Evolutionary conservation across 306 rosid genomes (phyloP), one percentile per base, ranked within the genome.

Genomic region (Vigna radiata): DNA sequence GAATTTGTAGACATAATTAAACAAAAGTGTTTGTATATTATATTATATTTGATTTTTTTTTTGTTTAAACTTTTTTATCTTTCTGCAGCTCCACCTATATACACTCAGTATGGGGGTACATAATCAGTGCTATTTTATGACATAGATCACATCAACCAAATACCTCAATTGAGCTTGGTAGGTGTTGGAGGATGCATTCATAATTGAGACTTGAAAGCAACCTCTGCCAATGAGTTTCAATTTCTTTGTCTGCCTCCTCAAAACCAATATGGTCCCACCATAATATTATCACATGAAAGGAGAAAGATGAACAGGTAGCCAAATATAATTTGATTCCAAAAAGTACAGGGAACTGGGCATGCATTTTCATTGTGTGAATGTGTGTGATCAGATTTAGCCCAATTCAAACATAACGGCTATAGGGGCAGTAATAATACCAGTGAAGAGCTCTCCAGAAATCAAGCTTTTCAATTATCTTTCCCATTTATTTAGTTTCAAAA

Each of bases 191-290:
- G 53, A 21, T 71, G 68, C 79, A 27, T 71, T 56, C 77, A 82
- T 85, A 43, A 71, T 82, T 82, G 75, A 58, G 77, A 63, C 19
- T 78, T 44, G 86, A 85, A 85, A 78, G 78, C 70, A 54, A 70
- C 61, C 72, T 69, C 33, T 68, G 67, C 61, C 12, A 18, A 46
- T 39, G 79, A 36, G 16, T 76, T 69, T 71, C 60, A 77, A 65
- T 81, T 70, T 79, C 81, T 74, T 64, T 75, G 86, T 78, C 88
- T 75, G 70, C 81, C 81, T 78, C 69, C 16, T 33, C 37, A 70
- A 52, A 56, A 37, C 37, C 60, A 55, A 75, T 41, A 81, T 29
- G 81, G 83, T 31, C 83, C 83, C 84, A 54, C 75, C 71, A 25
- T 31, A 36, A 73, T 62, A 15, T 47, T 17, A 18, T 68, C 83